Base-by-base conservation (phyloP, 805 yeast genomes). In the Ogataea paraovalis region DNA sequence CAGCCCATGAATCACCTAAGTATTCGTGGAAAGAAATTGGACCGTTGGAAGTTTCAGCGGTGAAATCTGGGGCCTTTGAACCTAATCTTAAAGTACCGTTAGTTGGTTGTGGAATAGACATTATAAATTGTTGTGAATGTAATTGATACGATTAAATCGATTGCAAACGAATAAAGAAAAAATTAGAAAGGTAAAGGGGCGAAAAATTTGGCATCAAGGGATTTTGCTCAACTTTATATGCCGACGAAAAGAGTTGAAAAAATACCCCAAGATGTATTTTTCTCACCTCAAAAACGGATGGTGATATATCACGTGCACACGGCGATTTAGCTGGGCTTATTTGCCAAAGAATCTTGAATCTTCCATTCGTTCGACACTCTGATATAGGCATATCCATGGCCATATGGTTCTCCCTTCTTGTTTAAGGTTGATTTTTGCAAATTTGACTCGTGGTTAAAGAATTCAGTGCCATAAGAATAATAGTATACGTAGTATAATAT, bases 1-100 rank as follows among this genome's bases (percentile, higher is more conserved):
- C 79, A 41, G 73, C 75, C 89, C 90, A 83, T 48, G 73, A 67
- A 60, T 74, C 72, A 32, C 82, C 86, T 48, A 78, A 72, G 67
- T 68, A 83, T 50, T 79, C 77, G 66, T 83, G 83, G 71, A 83
- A 82, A 52, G 76, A 75, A 51, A 83, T 72, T 51, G 75, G 72
- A 45, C 89, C 89, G 54, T 72, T 69, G 28, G 88, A 80, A 42
- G 88, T 75, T 44, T 79, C 81, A 46, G 82, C 76, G 50, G 72
- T 66, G 70, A 83, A 83, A 65, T 84, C 79, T 57, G 90, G 90
- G 21, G 87, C 90, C 38, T 69, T 74, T 14, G 87, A 77, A 14
- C 88, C 88, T 43, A 76, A 61, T 61, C 79, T 67, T 46, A 74
- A 59, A 14, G 75, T 63, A 27, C 61, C 56, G 55, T 68, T 66